Evolutionary conservation across 176 grass and related monocot genomes (phyloP), one percentile per base, ranked within the genome.

Genomic region (Musa schizocarpa): DNA sequence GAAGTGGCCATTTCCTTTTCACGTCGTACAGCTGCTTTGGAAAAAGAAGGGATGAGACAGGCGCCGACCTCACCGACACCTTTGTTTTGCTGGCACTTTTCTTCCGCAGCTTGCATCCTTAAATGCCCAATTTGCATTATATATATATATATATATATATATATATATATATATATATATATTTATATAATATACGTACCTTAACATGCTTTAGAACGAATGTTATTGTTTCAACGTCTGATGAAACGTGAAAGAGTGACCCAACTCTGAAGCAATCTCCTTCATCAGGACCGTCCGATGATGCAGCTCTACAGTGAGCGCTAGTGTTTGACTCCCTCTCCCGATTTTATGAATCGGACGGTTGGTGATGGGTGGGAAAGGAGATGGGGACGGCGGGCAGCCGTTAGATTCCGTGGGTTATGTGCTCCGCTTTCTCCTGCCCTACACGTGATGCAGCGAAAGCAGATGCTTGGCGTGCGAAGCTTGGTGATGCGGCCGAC

Each of bases 401-500:
- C 52, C 23, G 54, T 17, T 50, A 77, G 57, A 34, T 52, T 64
- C 14, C 25, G 16, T 7, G 54, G 43, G 25, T 27, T 52, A 29
- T 26, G 24, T 73, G 61, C 65, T 75, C 53, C 9, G 53, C 76
- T 43, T 51, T 70, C 34, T 9, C 13, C 65, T 34, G 65, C 65
- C 83, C 79, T 79, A 71, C 84, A 87, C 76, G 82, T 87, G 90
- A 89, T 73, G 23, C 76, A 3, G 11, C 14, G 25, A 73, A 87
- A 86, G 87, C 24, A 75, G 82, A 87, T 89, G 84, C 90, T 81
- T 85, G 85, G 61, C 87, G 83, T 89, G 87, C 69, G 55, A 52
- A 70, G 65, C 77, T 65, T 77, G 11, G 52, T 11, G 73, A 80
- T 83, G 74, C 68, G 50, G 55, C 76, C 77, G 79, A 79, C 74